Evolutionary conservation across 305 asterid species (phyloP), one percentile per base, ranked within the genome.

Genomic region (Euphrasia arctica): DNA sequence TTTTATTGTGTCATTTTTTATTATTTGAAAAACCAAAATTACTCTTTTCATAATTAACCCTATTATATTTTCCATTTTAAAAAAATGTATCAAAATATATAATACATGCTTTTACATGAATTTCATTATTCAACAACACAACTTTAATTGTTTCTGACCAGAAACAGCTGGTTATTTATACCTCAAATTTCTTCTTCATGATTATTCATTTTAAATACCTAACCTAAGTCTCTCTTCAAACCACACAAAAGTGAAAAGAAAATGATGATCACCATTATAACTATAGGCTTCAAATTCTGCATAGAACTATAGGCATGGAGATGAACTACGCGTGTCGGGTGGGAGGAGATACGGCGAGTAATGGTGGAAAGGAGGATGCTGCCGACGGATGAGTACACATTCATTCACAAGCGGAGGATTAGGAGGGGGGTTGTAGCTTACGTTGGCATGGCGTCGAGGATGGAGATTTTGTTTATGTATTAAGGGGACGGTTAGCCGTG

Each of bases 401-500:
- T 88, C 42, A 81, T 90, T 61, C 97, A 90, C 27, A 90, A 84
- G 43, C 97, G 88, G 71, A 81, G 97, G 71, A 80, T 90, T 5
- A 88, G 85, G 97, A 59, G 84, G 0, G 92, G 74, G 4, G 79
- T 54, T 82, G 86, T 63, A 90, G 88, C 70, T 78, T 90, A 0
- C 84, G 97, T 51, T 90, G 95, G 97, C 97, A 87, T 76, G 96
- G 97, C 1, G 96, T 85, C 11, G 86, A 82, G 70, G 77, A 66
- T 75, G 91, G 90, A 13, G 96, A 90, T 67, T 77, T 57, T 43
- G 68, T 90, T 32, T 90, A 82, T 70, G 87, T 88, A 51, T 88
- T 90, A 88, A 82, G 68, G 97, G 96, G 45, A 82, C 72, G 11
- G 87, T 90, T 57, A 79, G 75, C 36, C 64, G 77, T 0, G 77